These are phyloP conservation scores for Elsinoe necatrix DNA, from an alignment of 2,329 filamentous ascomycete genomes.

Conservation along the genomic window DNA sequence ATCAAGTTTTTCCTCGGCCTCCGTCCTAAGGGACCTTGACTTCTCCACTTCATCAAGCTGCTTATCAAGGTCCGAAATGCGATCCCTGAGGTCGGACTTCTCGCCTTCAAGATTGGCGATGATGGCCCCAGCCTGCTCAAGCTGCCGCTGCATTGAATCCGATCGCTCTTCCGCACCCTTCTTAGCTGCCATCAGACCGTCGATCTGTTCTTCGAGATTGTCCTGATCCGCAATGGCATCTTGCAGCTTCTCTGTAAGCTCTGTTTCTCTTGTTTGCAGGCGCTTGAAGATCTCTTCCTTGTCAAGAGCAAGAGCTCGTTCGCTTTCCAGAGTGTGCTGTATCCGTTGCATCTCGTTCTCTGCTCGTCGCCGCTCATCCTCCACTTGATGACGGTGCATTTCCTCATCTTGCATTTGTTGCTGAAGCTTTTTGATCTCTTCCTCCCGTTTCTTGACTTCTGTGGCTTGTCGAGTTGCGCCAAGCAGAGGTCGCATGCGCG, in stretches of 20 bases:
- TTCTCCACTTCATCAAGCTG: constrained; percentile 63
- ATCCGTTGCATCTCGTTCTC: constrained; percentile 82
- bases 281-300: constrained; percentile 99
- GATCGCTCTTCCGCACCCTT: constrained; percentile 81
- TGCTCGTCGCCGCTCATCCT: constrained; percentile 82
- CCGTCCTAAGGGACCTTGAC: constrained; percentile 63
- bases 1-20: constrained; percentile 65
- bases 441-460: constrained; percentile 91
- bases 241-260: constrained; percentile 85
- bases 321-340: constrained; percentile 89
- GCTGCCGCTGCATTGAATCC: constrained; percentile 66
- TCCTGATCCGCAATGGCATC: constrained; percentile 93
- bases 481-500: constrained; percentile 89
- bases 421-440: constrained; percentile 81
- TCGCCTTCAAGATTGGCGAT: constrained; percentile 81
- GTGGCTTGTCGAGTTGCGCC: constrained; percentile 85
- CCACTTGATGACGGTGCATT: constrained; percentile 65
- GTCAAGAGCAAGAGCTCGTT: constrained; percentile 87
- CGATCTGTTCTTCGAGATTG: constrained; percentile 83
- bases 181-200: constrained; percentile 79
- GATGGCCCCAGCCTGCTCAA: constrained; percentile 84
- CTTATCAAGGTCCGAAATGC: constrained; percentile 59
- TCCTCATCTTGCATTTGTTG: constrained; percentile 72
- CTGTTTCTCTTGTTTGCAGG: constrained; percentile 82
- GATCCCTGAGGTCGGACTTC: constrained; percentile 63